Evolutionary conservation across 176 grass and related monocot species (phyloP).

Genomic region (Rhynchospora breviuscula): DNA sequence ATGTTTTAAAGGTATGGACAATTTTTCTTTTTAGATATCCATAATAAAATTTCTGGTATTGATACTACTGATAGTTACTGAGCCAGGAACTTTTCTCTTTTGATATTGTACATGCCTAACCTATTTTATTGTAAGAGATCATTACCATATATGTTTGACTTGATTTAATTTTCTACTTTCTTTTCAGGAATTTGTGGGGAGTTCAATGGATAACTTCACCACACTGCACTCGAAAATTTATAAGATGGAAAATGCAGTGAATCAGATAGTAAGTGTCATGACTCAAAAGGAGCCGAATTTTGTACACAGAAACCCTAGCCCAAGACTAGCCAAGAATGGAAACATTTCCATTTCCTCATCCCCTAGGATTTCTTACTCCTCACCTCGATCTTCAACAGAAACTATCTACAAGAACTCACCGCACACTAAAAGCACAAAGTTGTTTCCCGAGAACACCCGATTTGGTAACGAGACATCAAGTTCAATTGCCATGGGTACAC

Average conservation of each 20-base stretch:
- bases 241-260: conserved; percentile 68
- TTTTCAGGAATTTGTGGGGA: conserved; percentile 72
- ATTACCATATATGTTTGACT: conserved; percentile 2
- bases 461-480: conserved; percentile 35
- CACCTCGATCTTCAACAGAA: conserved; percentile 51
- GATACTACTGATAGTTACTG: conserved; percentile 11
- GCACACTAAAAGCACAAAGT: conserved; percentile 52
- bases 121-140: neutral
- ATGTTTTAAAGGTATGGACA: conserved; percentile 64
- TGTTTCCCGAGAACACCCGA: conserved; percentile 41
- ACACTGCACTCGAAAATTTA: conserved; percentile 67
- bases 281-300: conserved; percentile 63
- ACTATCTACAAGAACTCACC: conserved; percentile 45
- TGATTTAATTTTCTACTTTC: conserved; percentile 10
- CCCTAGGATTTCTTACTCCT: conserved; percentile 54
- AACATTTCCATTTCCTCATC: conserved; percentile 63
- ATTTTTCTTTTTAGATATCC: conserved; percentile 8
- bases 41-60: conserved; percentile 1
- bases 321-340: conserved; percentile 54
- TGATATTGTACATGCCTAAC: neutral
- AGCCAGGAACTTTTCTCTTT: neutral
- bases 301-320: conserved; percentile 20
- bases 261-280: conserved; percentile 53
- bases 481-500: neutral
- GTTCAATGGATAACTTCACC: conserved; percentile 63